These are phyloP conservation scores for Trametes polyzona DNA, from an alignment of 1,284 basidiomycete species.

Conservation along the genomic window DNA sequence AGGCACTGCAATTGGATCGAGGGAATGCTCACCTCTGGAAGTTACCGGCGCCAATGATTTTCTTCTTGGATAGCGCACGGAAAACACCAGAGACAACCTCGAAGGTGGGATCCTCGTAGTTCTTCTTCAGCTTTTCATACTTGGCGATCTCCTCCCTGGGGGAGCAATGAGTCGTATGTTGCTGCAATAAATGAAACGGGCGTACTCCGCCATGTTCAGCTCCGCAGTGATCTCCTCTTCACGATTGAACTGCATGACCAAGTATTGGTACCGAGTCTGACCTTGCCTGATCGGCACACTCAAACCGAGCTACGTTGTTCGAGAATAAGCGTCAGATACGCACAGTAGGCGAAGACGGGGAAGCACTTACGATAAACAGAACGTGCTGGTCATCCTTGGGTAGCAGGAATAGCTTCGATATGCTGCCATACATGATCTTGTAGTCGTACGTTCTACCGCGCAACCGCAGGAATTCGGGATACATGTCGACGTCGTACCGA, in stretches of 20 bases:
- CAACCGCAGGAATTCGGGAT: conserved; percentile 90
- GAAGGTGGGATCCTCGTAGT: conserved; percentile 93
- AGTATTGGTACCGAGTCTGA: conserved; percentile 96
- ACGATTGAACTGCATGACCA: conserved; percentile 96
- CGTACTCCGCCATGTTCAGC: conserved; percentile 91
- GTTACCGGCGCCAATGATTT: conserved; percentile 84
- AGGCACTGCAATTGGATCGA: background rate
- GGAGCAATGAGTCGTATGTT: too few relatives aligned
- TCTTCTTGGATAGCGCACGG: conserved; percentile 89
- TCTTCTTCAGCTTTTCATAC: conserved; percentile 86
- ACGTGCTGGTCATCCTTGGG: conserved; percentile 98
- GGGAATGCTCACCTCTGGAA: conserved; percentile 72
- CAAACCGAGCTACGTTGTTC: conserved; percentile 71
- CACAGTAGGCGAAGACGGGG: background rate
- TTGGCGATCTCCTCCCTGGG: conserved; percentile 71
- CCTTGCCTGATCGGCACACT: conserved; percentile 96
- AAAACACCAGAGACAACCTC: conserved; percentile 96
- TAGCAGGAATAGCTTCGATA: conserved; percentile 90
- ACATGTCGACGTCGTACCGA: conserved; percentile 98
- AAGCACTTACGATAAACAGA: conserved; percentile 80
- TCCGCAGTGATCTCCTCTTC: conserved; percentile 98
- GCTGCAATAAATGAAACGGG: too few relatives aligned
- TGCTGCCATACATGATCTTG: conserved; percentile 92
- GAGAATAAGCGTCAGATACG: background rate
- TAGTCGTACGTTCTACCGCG: conserved; percentile 99